Percentiles rank a stretch among this genome's conserved stretches.
Evolutionary conservation across 257 asterid genomes (phyloP).

Genomic region (Solanum bukasovii): DNA sequence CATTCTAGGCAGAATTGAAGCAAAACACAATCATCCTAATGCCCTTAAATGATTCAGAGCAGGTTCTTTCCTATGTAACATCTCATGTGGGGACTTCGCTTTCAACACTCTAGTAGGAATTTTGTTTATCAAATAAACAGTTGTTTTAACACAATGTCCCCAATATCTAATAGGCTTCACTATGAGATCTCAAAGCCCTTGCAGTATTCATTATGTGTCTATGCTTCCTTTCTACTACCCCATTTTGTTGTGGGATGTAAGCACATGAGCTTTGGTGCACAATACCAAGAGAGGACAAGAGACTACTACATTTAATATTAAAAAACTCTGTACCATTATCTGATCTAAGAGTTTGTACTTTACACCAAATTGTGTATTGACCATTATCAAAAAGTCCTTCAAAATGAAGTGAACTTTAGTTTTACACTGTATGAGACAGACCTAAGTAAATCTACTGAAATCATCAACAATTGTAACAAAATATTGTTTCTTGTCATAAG

Average conservation of each 20-base stretch:
- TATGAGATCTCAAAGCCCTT: background rate
- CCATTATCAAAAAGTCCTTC: too few relatives aligned
- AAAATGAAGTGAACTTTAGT: background rate
- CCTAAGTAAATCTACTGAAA: background rate
- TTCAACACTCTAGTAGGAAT: too few relatives aligned
- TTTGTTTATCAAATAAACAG: background rate
- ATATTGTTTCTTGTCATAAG: background rate
- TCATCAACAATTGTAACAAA: background rate
- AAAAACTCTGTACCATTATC: too few relatives aligned
- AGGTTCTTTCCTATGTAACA: background rate
- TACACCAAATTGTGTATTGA: too few relatives aligned
- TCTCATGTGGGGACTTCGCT: background rate
- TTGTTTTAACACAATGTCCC: background rate
- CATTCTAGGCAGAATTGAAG: background rate
- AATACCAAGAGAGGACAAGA: too few relatives aligned
- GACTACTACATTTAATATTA: too few relatives aligned
- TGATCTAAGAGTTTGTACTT: too few relatives aligned
- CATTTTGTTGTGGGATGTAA: too few relatives aligned
- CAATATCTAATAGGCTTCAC: background rate
- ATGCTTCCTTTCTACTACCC: too few relatives aligned
- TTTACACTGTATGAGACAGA: background rate
- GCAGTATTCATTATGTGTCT: background rate
- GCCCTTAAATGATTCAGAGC: background rate
- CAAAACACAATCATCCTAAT: background rate
- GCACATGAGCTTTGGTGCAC: too few relatives aligned